Evolutionary conservation across 768 basidiomycete genomes (phyloP), one percentile per base, ranked within the genome.

Genomic region (Lactifluus rugatus): DNA sequence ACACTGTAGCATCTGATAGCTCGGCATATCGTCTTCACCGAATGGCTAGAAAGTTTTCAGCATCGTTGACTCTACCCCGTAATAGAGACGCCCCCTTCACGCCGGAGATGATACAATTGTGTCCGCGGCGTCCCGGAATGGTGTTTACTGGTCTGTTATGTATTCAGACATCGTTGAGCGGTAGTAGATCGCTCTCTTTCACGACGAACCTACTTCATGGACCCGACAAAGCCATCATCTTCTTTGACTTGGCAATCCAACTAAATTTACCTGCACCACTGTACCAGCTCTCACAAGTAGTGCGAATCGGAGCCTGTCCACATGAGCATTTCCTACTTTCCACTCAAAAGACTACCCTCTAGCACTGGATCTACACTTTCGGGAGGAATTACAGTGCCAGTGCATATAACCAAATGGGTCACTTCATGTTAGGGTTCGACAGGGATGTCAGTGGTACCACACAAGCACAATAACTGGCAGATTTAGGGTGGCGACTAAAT

Each of bases 161-260:
- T 81, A 78, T 61, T 80, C 81, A 1, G 78, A 81, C 52, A 76
- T 74, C 45, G 75, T 82, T 23, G 75, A 81, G 62, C 75, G 71
- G 78, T 77, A 13, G 17, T 39, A 17, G 14, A 17, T 17, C 11
- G 16, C 3, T 39, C 17, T 39, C 37, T 39, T 17, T 17, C 16
- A 16, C 37, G 0, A 16, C 14, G 4, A 39, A 17, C 36, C 36
- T 19, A 48, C 28, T n/a, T 21, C 19, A 44, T 44, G 5, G 42
- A 10, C 21, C n/a, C 19, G n/a, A 82, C 34, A 11, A 80, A 71
- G 80, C 76, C 60, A 68, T 81, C 23, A 62, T 61, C 42, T 72
- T 81, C 49, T 81, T 81, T 58, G 78, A 79, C 41, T 80, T 80
- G 28, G 81, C n/a, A n/a, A n/a, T n/a, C n/a, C n/a, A n/a, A n/a